Evolutionary conservation across 2,329 filamentous ascomycete genomes (phyloP).

Genomic region (Beauveria caledonica): DNA sequence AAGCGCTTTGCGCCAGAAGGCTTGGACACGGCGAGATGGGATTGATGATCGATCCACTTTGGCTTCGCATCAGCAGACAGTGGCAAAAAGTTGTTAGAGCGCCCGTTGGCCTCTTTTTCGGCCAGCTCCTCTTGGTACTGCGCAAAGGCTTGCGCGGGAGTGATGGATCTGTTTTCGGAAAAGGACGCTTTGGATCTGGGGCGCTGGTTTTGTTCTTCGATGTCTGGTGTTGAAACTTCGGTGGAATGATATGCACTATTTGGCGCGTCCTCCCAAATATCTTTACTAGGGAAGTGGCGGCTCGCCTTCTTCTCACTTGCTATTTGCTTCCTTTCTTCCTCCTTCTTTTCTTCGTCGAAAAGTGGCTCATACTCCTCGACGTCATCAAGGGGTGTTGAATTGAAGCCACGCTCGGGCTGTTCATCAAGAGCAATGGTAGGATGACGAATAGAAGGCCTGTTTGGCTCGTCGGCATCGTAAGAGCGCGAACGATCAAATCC

Average conservation of each 20-base stretch:
- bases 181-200: slow-evolving; percentile 21
- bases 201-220: slow-evolving; percentile 32
- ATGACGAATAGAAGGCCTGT: slow-evolving; percentile 57
- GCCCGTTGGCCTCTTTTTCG: slow-evolving; percentile 18
- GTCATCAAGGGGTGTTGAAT: slow-evolving; percentile 68
- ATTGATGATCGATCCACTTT: slow-evolving; percentile 38
- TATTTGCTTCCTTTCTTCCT: slow-evolving; percentile 31
- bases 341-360: slow-evolving; percentile 70
- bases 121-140: slow-evolving; percentile 49
- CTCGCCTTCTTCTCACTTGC: slow-evolving; percentile 44
- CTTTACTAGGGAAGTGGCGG: slow-evolving; percentile 81
- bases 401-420: slow-evolving; percentile 43
- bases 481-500: slow-evolving; percentile 10
- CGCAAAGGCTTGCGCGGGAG: slow-evolving; percentile 57
- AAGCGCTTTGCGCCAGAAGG: slow-evolving; percentile 62
- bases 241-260: slow-evolving; percentile 71
- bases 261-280: slow-evolving; percentile 95
- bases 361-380: slow-evolving; percentile 92
- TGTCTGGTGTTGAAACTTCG: slow-evolving; percentile 72
- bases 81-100: slow-evolving; percentile 21
- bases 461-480: slow-evolving; percentile 46
- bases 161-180: slow-evolving; percentile 36
- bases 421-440: slow-evolving; percentile 53
- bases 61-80: slow-evolving; percentile 24
- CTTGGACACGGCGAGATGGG: slow-evolving; percentile 42